These are phyloP conservation scores for Suillus bovinus DNA, from an alignment of 768 basidiomycete species.

Conservation along the genomic window DNA sequence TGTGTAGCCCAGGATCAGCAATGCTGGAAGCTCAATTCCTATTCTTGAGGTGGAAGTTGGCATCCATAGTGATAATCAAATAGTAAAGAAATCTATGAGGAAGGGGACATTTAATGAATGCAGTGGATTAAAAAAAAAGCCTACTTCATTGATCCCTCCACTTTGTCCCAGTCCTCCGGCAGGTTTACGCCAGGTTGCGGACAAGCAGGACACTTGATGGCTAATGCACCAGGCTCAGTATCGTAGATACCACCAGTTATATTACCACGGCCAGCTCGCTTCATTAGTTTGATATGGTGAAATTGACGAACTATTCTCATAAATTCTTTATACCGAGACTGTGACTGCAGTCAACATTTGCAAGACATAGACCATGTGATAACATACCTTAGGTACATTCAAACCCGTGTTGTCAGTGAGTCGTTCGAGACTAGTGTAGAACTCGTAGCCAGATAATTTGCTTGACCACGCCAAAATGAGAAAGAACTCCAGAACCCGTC, in stretches of 20 bases:
- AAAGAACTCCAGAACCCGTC: conserved; percentile 5
- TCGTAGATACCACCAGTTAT: neutral
- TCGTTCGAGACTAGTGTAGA: conserved; percentile 15
- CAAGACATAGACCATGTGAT: neutral
- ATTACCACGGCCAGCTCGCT: neutral
- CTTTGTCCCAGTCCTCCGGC: conserved; percentile 8
- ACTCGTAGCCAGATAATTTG: conserved; percentile 22
- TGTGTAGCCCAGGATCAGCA: conserved; percentile 21
- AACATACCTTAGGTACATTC: conserved; percentile 3
- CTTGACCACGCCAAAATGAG: conserved; percentile 19
- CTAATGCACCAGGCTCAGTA: conserved; percentile 16
- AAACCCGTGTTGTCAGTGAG: conserved; percentile 21
- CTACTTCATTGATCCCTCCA: conserved; percentile 21
- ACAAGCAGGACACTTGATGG: conserved; percentile 16
- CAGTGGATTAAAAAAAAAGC: neutral
- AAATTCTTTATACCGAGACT: conserved; percentile 1
- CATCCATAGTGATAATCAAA: conserved; percentile 24
- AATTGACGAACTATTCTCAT: neutral
- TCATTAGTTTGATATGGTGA: neutral
- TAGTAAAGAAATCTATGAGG: conserved; percentile 26
- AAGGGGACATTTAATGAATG: neutral
- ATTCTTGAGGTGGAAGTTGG: conserved; percentile 34
- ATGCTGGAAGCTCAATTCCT: conserved; percentile 14
- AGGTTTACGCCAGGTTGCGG: conserved; percentile 10
- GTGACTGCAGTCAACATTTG: neutral